Percentiles rank a stretch among this genome's conserved stretches.
Evolutionary conservation across 2,329 filamentous ascomycete species (phyloP).

Genomic region (Gliomastix tumulicola): DNA sequence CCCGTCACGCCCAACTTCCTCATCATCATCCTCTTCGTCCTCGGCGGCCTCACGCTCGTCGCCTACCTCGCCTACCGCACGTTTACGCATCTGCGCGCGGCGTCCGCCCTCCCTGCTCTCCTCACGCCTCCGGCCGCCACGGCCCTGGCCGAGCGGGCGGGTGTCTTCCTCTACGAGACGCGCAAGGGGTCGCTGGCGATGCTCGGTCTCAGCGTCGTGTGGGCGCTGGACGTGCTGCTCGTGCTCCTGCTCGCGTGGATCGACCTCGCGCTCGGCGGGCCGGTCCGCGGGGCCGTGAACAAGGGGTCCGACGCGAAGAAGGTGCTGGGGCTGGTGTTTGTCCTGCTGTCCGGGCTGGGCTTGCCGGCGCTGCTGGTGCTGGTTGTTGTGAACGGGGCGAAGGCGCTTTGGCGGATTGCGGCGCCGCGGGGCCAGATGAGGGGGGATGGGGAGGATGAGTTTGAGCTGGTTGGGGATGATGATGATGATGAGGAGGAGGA

Average conservation of each 20-base stretch:
- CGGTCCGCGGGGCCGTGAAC: not conserved
- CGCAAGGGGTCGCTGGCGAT: slow-evolving; percentile 1
- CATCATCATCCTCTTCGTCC: not conserved
- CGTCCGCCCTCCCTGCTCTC: no score
- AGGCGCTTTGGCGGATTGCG: slow-evolving; percentile 1
- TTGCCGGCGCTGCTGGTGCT: not conserved
- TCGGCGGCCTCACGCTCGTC: slow-evolving; percentile 2
- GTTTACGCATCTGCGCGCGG: not conserved
- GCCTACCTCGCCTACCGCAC: slow-evolving; percentile 1
- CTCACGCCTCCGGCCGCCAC: not conserved
- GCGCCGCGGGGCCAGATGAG: no score
- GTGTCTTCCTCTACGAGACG: not conserved
- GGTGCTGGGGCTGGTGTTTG: not conserved
- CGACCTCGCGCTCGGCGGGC: not conserved
- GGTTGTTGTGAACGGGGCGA: not conserved
- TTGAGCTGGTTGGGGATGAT: no score
- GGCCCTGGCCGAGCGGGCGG: no score
- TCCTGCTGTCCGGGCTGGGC: not conserved
- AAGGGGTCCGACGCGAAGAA: no score
- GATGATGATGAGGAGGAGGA: no score
- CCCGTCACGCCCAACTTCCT: not conserved
- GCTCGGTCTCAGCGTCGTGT: not conserved
- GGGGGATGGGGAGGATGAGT: no score
- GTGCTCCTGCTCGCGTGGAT: not conserved
- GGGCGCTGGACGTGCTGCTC: not conserved